phyloP scores from a whole-genome alignment of 306 rosid species.

The Cicer chorassanicum region DNA sequence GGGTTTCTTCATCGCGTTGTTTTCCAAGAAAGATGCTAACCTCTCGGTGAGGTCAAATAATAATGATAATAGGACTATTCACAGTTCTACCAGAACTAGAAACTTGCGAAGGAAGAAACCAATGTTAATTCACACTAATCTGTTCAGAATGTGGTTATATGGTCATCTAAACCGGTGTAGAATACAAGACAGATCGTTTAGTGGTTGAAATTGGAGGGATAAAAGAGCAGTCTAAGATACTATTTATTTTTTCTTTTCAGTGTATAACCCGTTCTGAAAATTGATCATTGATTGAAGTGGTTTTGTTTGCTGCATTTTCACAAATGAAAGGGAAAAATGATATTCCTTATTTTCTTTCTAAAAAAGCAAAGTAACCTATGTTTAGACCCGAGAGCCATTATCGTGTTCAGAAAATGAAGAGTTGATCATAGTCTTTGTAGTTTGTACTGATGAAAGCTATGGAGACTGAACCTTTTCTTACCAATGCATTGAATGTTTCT shows the following conservation, averaged over 20 bases:
- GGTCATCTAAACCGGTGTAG: conserved; percentile 22
- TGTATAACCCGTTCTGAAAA: neutral
- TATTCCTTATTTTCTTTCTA: neutral
- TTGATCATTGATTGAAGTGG: neutral
- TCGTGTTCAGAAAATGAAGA: too few relatives aligned
- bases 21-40: conserved; percentile 44
- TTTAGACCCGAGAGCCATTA: too few relatives aligned
- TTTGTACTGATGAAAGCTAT: too few relatives aligned
- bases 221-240: neutral
- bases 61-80: neutral
- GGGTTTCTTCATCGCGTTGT: conserved; percentile 87
- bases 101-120: conserved; percentile 30
- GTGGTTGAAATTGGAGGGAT: neutral
- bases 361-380: too few relatives aligned
- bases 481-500: too few relatives aligned
- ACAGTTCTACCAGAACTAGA: neutral
- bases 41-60: neutral
- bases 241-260: neutral
- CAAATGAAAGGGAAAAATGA: neutral
- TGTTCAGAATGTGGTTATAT: conserved; percentile 50
- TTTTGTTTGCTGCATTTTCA: neutral
- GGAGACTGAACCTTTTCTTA: too few relatives aligned
- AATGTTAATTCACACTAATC: conserved; percentile 29
- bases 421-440: too few relatives aligned
- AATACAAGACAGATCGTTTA: neutral